A percentile compares a stretch with the other conserved stretches of the same genome.
Conservation (phyloP, 805 yeast species). For the Clavispora santaluciae region DNA sequence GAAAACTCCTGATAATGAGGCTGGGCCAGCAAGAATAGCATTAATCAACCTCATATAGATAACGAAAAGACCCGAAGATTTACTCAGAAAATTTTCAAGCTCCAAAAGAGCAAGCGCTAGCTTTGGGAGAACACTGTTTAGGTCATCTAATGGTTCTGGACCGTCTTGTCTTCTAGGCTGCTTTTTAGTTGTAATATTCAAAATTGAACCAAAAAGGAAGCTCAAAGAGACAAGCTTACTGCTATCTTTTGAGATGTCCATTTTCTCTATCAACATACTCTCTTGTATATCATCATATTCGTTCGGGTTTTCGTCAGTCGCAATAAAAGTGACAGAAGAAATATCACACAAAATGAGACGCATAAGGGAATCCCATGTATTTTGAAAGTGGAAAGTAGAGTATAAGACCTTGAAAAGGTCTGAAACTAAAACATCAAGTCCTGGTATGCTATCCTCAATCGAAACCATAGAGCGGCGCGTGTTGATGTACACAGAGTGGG, state of each 20-base stretch:
- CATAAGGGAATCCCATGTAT: constrained; percentile 35
- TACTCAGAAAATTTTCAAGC: constrained; percentile 20
- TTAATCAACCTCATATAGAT: constrained; percentile 26
- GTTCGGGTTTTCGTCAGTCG: constrained; percentile 8
- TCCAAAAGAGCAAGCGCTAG: constrained; percentile 21
- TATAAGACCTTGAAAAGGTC: constrained; percentile 30
- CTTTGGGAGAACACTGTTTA: constrained; percentile 15
- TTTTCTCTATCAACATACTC: constrained; percentile 24
- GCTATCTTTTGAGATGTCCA: constrained; percentile 22
- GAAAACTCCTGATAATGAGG: background rate
- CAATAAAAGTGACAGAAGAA: constrained; percentile 26
- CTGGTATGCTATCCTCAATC: background rate
- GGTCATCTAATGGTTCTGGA: constrained; percentile 11
- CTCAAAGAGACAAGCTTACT: constrained; percentile 27
- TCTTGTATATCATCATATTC: constrained; percentile 18
- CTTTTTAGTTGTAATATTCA: constrained; percentile 24
- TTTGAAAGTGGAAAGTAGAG: constrained; percentile 26
- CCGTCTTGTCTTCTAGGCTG: constrained; percentile 13
- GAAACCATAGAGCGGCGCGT: constrained; percentile 2
- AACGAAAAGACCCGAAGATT: constrained; percentile 13
- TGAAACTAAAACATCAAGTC: constrained; percentile 8
- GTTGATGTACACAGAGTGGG: constrained; percentile 7
- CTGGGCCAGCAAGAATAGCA: constrained; percentile 16
- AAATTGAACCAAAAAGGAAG: constrained; percentile 38
- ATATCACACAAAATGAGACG: constrained; percentile 42